phyloP scores from a whole-genome alignment of 768 basidiomycete species.

The Pleurotus pulmonarius region DNA sequence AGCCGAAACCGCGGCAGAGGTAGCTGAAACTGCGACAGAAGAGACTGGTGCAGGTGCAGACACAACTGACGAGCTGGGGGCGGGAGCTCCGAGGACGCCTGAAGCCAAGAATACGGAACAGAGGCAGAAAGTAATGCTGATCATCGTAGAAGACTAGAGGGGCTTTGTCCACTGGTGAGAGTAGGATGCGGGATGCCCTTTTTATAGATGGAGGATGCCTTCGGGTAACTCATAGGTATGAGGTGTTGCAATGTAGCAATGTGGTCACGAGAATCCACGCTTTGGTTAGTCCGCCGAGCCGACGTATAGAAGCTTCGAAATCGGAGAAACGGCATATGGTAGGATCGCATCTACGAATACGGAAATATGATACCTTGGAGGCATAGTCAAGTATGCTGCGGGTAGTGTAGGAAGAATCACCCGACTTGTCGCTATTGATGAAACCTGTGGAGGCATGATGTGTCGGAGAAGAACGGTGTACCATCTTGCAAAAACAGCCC shows the following conservation, averaged over 20 bases:
- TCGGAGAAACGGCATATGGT: not conserved
- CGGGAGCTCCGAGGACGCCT: slow-evolving; percentile 21
- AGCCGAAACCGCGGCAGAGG: slow-evolving; percentile 15
- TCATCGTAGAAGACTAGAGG: slow-evolving; percentile 23
- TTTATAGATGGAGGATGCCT: slow-evolving; percentile 6
- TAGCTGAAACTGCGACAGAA: slow-evolving; percentile 11
- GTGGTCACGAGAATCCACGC: not conserved
- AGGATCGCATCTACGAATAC: not conserved
- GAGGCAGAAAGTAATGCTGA: slow-evolving; percentile 30
- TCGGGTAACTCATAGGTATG: not conserved
- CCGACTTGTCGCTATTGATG: not conserved
- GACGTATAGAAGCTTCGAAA: not conserved
- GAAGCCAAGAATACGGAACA: slow-evolving; percentile 30
- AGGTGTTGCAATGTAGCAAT: too few relatives aligned
- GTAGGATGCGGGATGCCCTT: slow-evolving; percentile 1
- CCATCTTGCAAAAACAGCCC: too few relatives aligned
- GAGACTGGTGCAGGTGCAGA: slow-evolving; percentile 12
- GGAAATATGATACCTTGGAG: not conserved
- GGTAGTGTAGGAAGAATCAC: not conserved
- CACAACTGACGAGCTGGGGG: slow-evolving; percentile 18
- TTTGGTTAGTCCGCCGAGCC: not conserved
- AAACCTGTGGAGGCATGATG: not conserved
- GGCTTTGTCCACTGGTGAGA: slow-evolving; percentile 1
- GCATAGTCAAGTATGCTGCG: not conserved
- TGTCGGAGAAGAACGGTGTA: not conserved